A percentile compares a stretch with the other conserved stretches of the same genome.
Evolutionary conservation across 495 filamentous ascomycete genomes (phyloP).

Genomic region (Hypoxylon lienhwacheense): DNA sequence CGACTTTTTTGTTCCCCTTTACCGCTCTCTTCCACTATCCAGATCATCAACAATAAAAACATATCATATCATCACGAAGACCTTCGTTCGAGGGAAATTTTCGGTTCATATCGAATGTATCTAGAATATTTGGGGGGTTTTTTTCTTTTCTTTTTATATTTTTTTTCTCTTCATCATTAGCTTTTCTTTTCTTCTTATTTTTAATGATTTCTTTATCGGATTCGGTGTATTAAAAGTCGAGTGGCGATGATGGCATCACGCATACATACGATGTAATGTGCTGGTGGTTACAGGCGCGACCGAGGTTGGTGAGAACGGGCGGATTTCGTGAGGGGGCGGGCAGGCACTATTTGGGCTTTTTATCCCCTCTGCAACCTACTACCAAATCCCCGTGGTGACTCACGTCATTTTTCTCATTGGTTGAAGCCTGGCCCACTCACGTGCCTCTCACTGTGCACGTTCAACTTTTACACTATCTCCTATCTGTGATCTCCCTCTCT

Average conservation of each 20-base stretch:
- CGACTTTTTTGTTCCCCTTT: constrained; percentile 13
- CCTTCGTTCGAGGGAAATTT: no score
- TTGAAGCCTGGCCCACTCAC: constrained; percentile 26
- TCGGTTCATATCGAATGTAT: no score
- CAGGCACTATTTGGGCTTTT: constrained; percentile 60
- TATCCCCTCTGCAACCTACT: constrained; percentile 44
- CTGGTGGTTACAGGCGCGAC: constrained; percentile 22
- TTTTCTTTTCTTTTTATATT: no score
- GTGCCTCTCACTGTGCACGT: constrained; percentile 39
- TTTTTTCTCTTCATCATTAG: no score
- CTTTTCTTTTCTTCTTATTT: no score
- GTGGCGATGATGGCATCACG: background rate
- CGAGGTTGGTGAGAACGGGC: constrained; percentile 49
- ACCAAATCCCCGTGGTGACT: constrained; percentile 35
- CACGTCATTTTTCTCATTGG: constrained; percentile 34
- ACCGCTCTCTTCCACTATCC: constrained; percentile 18
- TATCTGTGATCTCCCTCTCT: background rate
- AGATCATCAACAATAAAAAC: background rate
- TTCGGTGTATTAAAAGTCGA: constrained; percentile 6
- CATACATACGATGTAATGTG: background rate
- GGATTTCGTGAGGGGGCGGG: constrained; percentile 50
- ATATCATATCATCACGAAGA: constrained; percentile 3
- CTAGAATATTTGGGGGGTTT: no score
- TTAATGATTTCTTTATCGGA: no score
- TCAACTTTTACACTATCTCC: constrained; percentile 23